phyloP scores from a whole-genome alignment of 192 early-diverging fungal species.

The Anaeromyces robustus region DNA sequence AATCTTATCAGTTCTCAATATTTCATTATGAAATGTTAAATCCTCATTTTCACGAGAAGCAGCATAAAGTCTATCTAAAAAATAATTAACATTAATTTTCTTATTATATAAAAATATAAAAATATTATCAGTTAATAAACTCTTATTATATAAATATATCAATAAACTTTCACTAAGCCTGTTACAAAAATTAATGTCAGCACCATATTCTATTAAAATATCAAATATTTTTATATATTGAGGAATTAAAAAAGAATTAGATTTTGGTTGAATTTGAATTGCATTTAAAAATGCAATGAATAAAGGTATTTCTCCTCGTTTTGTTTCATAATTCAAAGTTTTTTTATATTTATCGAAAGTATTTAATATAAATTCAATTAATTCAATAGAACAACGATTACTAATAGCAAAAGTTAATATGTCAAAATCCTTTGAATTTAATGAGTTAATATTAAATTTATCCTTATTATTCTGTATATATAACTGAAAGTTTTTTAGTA shows the following conservation, averaged over 20 bases:
- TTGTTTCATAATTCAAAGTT: not conserved
- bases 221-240: not conserved
- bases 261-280: not conserved
- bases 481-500: not conserved
- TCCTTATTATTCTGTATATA: not conserved
- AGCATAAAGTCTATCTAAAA: not conserved
- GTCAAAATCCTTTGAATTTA: not conserved
- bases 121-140: not conserved
- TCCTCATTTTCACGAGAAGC: not conserved
- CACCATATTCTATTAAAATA: not conserved
- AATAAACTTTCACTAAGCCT: not conserved
- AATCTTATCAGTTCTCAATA: not conserved
- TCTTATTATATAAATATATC: not conserved
- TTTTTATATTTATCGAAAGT: not conserved
- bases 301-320: not conserved
- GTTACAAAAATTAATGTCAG: not conserved
- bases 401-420: not conserved
- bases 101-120: not conserved
- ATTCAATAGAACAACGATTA: not conserved
- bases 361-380: not conserved
- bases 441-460: not conserved
- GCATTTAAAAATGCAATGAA: not conserved
- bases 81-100: not conserved
- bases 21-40: not conserved
- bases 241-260: not conserved